Conservation (phyloP, 495 filamentous ascomycete genomes). For the Xylaria palmicola region DNA sequence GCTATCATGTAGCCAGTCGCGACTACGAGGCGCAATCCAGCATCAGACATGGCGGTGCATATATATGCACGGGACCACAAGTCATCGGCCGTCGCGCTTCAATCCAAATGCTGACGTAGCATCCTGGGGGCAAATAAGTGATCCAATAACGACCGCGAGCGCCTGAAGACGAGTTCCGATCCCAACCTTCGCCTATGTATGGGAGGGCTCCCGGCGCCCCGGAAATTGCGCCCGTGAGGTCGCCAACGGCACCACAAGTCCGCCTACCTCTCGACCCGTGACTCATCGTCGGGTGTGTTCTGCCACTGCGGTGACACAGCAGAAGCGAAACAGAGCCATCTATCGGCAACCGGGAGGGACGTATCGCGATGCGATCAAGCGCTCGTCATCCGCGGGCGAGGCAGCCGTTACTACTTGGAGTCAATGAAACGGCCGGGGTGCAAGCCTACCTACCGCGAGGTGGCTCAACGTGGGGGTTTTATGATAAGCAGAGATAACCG, state of each 20-base stretch:
- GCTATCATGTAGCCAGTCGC: background rate
- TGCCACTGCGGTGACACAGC: background rate
- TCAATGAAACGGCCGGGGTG: no score
- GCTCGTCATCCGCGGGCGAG: no score
- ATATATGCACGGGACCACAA: background rate
- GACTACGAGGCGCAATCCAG: background rate
- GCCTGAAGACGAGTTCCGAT: background rate
- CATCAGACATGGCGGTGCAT: background rate
- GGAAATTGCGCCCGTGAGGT: background rate
- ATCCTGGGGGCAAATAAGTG: background rate
- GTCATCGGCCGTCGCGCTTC: conserved; percentile 1
- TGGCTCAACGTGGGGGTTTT: conserved; percentile 1
- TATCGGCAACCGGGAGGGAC: background rate
- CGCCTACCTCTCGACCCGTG: background rate
- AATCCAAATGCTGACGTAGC: background rate
- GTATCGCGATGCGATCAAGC: background rate
- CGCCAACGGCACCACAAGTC: background rate
- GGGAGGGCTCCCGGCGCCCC: background rate
- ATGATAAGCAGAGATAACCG: background rate
- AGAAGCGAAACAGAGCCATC: background rate
- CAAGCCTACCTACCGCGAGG: no score
- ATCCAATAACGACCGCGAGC: background rate
- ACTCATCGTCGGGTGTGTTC: background rate
- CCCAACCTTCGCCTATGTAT: background rate
- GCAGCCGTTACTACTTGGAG: no score